Percentiles rank a stretch among this genome's conserved stretches.
Conservation (phyloP, 371 early-diverging fungal genomes). For the Mortierella sp. region DNA sequence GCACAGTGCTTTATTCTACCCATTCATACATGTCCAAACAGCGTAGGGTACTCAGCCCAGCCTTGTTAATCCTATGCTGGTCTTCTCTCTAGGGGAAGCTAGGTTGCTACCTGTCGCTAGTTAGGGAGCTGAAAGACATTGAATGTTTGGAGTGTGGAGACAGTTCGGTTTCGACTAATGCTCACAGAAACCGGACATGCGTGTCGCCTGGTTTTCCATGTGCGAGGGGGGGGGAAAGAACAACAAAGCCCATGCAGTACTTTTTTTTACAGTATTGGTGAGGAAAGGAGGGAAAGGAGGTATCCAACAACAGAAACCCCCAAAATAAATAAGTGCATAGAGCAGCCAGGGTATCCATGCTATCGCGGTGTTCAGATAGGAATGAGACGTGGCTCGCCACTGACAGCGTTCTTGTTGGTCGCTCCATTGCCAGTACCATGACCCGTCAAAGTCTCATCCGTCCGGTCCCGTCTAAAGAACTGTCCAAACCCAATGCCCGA, state of each 20-base stretch:
- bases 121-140: too few species aligned
- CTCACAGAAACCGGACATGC: too few species aligned
- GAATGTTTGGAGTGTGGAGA: too few species aligned
- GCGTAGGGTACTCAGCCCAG: too few species aligned
- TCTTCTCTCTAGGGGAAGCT: too few species aligned
- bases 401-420: slow-evolving; percentile 2
- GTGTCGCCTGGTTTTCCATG: too few species aligned
- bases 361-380: not conserved
- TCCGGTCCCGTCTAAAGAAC: slow-evolving; percentile 30
- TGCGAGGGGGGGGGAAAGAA: too few species aligned
- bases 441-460: slow-evolving; percentile 13
- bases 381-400: not conserved
- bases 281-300: not conserved
- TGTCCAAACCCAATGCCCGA: slow-evolving; percentile 25
- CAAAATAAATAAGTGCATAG: not conserved
- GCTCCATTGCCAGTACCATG: not conserved
- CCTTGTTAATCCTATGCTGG: too few species aligned
- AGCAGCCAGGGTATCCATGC: not conserved
- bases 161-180: too few species aligned
- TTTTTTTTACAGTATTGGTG: not conserved
- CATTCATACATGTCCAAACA: too few species aligned
- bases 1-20: too few species aligned
- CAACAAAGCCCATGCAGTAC: not conserved
- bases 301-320: not conserved
- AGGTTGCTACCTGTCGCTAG: too few species aligned